Base-by-base conservation (phyloP, 108 stramenopile genomes). In the Pseudonitzschia delicatissima region DNA sequence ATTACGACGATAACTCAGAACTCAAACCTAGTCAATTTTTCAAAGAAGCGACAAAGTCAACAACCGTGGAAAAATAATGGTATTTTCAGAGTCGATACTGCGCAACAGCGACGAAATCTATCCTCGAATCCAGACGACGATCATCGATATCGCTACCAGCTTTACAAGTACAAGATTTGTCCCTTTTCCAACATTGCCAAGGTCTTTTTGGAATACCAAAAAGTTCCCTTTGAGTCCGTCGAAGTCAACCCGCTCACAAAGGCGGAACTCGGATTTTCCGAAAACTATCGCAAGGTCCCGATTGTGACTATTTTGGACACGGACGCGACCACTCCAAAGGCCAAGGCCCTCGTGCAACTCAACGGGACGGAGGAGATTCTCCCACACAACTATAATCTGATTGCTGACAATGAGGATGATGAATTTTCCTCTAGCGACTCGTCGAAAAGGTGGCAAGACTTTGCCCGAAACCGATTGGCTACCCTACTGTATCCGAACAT, bases 241-340 rank as follows among this genome's bases (percentile, higher is more conserved):
- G 96, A 97, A 76, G 96, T 97, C 12, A 97, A 97, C 68, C 96
- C 96, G 1, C 72, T 97, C 31, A 95, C 91, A 9, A 97, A 96
- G 74, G 68, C 77, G 0, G 96, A 97, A 64, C 57, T 96, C 47
- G 82, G 75, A 50, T 82, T 59, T 9, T 61, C 80, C 49, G 81
- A 86, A 12, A 80, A 87, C 32, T 97, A 97, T 65, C 76, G 66
- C 57, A 95, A 94, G 66, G 95, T 96, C 23, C 96, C 96, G 2
- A 91, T 97, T 36, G 88, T 93, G 32, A 42, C 77, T 4, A 57
- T 91, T 2, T 66, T 34, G 9, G 34, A 42, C 66, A 49, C 47
- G 9, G 39, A 28, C 20, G 21, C 61, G 35, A 12, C 17, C 11
- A 57, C 52, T 39, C 31, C 50, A 3, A 3, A 27, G 20, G 29